These are phyloP conservation scores for Neurospora pannonica DNA, from an alignment of 495 filamentous ascomycete genomes.

Conservation along the genomic window DNA sequence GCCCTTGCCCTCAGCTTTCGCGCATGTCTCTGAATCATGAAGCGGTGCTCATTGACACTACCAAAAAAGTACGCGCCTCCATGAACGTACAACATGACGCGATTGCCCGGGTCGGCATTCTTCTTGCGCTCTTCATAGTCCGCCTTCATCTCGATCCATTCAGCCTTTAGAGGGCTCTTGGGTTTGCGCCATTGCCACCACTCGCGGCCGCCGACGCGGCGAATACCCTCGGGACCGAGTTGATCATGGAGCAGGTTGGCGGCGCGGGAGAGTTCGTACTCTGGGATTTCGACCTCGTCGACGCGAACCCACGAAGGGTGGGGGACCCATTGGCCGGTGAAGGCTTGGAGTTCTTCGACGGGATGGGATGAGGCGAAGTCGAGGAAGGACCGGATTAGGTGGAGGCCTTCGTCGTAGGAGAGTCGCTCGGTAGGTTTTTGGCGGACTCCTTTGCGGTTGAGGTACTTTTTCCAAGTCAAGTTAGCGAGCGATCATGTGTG, in stretches of 20 bases:
- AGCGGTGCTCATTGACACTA: conserved; percentile 87
- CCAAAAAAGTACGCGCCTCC: conserved; percentile 69
- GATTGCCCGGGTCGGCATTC: conserved; percentile 45
- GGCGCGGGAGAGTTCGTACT: conserved; percentile 48
- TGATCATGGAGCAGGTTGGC: conserved; percentile 56
- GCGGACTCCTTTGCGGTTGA: conserved; percentile 63
- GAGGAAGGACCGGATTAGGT: conserved; percentile 77
- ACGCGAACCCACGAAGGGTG: conserved; percentile 80
- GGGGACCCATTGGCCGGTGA: conserved; percentile 83
- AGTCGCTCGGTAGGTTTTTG: conserved; percentile 78
- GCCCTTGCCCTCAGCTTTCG: conserved; percentile 84
- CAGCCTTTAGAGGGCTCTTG: conserved; percentile 56
- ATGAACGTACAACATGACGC: conserved; percentile 89
- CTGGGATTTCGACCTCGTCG: conserved; percentile 60
- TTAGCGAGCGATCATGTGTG: neutral
- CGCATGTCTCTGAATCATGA: conserved; percentile 92
- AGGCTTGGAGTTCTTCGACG: conserved; percentile 84
- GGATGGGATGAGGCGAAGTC: conserved; percentile 72
- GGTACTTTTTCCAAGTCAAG: conserved; percentile 45
- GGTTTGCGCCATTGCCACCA: conserved; percentile 91
- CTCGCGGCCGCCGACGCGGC: conserved; percentile 64
- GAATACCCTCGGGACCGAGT: conserved; percentile 65
- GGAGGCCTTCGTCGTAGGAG: conserved; percentile 90
- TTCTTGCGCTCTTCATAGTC: conserved; percentile 66
- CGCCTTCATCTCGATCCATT: conserved; percentile 92